Conservation (phyloP, 2,329 filamentous ascomycete genomes). For the Acrodontium crateriforme region DNA sequence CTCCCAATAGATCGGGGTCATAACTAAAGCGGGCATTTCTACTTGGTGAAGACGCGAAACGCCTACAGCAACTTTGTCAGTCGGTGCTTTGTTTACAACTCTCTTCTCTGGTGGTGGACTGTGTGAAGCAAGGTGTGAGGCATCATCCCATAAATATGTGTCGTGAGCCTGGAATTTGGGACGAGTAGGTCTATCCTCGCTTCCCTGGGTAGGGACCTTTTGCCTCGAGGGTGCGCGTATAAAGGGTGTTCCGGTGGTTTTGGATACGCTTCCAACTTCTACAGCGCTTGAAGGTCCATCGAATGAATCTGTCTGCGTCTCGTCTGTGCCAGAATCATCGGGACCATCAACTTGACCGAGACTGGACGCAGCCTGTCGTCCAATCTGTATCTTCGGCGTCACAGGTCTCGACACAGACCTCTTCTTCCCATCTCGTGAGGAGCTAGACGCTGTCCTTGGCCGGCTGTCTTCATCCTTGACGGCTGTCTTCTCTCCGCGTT, state of each 20-base stretch:
- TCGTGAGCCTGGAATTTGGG: conserved; percentile 28
- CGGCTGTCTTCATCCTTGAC: conserved; percentile 8
- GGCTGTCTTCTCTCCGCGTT: conserved; percentile 18
- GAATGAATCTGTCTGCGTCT: conserved; percentile 2
- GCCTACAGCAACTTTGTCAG: conserved; percentile 63
- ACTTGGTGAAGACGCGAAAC: conserved; percentile 84
- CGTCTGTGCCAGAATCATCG: conserved; percentile 5
- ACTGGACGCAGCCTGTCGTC: conserved; percentile 9
- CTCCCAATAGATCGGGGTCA: conserved; percentile 98
- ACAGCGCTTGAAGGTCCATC: conserved; percentile 2
- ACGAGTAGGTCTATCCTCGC: conserved; percentile 7
- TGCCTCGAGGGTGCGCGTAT: conserved; percentile 34
- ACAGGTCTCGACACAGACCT: conserved; percentile 9
- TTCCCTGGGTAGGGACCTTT: conserved; percentile 12
- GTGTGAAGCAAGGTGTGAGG: conserved; percentile 15
- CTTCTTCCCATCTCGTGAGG: conserved; percentile 6
- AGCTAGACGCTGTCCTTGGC: conserved; percentile 8
- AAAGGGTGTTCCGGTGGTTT: conserved; percentile 37
- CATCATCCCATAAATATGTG: conserved; percentile 37
- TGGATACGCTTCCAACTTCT: conserved; percentile 6
- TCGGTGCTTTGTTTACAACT: conserved; percentile 20
- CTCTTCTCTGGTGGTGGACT: conserved; percentile 15
- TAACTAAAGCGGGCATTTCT: conserved; percentile 59
- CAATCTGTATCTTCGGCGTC: conserved; percentile 3
- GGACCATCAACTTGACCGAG: conserved; percentile 14